Evolutionary conservation across 352 stramenopile genomes (phyloP).

Genomic region (Globisporangium splendens): DNA sequence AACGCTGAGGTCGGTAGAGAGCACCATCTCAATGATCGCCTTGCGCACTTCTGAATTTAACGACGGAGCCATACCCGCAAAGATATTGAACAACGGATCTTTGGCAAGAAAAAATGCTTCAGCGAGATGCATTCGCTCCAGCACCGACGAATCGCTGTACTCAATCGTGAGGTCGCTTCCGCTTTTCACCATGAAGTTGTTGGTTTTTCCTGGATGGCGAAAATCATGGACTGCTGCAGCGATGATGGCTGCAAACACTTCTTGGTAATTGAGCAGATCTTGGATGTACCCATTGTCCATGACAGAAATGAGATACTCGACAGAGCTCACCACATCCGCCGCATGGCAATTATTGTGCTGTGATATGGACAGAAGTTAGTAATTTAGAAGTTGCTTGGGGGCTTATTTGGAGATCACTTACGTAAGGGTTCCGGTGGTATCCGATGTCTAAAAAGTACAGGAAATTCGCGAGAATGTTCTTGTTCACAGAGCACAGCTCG

Average conservation of each 20-base stretch:
- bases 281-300: constrained; percentile 81
- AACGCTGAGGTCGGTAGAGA: constrained; percentile 79
- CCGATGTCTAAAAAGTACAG: constrained; percentile 78
- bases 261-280: constrained; percentile 73
- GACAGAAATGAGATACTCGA: constrained; percentile 79
- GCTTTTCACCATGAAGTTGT: constrained; percentile 85
- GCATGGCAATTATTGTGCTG: constrained; percentile 83
- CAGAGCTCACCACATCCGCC: constrained; percentile 74
- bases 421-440: constrained; percentile 79
- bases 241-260: constrained; percentile 78
- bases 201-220: constrained; percentile 77
- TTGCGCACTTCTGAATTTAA: constrained; percentile 71
- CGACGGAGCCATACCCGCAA: constrained; percentile 49
- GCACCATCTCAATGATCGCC: constrained; percentile 83
- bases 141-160: constrained; percentile 80
- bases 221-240: constrained; percentile 85
- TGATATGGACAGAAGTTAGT: neutral
- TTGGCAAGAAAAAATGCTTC: constrained; percentile 76
- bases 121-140: constrained; percentile 85
- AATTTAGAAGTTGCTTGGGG: neutral
- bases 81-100: constrained; percentile 74
- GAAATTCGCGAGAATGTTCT: constrained; percentile 75
- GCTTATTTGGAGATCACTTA: constrained; percentile 25
- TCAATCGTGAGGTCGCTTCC: constrained; percentile 67
- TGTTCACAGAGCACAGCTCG: constrained; percentile 66